A percentile compares a stretch with the other conserved stretches of the same genome.
Conservation (phyloP, 495 filamentous ascomycete species). For the Pyrenula aspistea region DNA sequence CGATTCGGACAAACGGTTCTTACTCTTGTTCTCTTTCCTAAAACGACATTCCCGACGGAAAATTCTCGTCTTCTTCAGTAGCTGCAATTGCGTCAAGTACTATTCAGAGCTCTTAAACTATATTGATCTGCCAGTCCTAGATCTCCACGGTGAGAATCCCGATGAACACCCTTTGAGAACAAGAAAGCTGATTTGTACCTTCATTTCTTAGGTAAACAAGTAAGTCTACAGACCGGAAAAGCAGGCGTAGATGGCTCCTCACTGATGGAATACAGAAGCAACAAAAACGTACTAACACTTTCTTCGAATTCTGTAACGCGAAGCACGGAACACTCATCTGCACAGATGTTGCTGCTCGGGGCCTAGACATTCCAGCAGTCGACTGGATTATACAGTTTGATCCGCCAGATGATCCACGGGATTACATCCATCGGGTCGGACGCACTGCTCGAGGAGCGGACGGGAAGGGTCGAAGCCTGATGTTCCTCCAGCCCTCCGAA, state of each 20-base stretch:
- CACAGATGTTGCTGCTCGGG: slow-evolving; percentile 91
- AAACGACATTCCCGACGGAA: slow-evolving; percentile 88
- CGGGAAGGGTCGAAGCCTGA: slow-evolving; percentile 68
- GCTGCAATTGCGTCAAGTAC: slow-evolving; percentile 89
- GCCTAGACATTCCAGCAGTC: slow-evolving; percentile 85
- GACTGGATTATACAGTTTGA: slow-evolving; percentile 97
- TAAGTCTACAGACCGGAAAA: no score
- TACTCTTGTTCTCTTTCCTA: slow-evolving; percentile 90
- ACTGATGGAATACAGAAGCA: slow-evolving; percentile 98
- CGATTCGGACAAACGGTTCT: slow-evolving; percentile 85
- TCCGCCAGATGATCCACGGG: slow-evolving; percentile 78
- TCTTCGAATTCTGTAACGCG: slow-evolving; percentile 97
- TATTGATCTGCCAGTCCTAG: slow-evolving; percentile 88
- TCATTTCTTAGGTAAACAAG: no score
- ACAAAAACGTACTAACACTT: slow-evolving; percentile 91
- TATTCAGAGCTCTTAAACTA: slow-evolving; percentile 90
- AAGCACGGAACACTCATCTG: slow-evolving; percentile 82
- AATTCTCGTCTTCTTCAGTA: slow-evolving; percentile 93
- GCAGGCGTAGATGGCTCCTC: no score
- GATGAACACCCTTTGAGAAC: no score
- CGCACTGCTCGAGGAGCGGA: slow-evolving; percentile 82
- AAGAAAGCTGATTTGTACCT: no score
- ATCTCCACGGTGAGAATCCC: no score
- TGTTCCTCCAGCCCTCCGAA: slow-evolving; percentile 89
- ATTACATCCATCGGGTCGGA: slow-evolving; percentile 96